Conservation (phyloP, 331 rosid species). For the Malus hybrid region DNA sequence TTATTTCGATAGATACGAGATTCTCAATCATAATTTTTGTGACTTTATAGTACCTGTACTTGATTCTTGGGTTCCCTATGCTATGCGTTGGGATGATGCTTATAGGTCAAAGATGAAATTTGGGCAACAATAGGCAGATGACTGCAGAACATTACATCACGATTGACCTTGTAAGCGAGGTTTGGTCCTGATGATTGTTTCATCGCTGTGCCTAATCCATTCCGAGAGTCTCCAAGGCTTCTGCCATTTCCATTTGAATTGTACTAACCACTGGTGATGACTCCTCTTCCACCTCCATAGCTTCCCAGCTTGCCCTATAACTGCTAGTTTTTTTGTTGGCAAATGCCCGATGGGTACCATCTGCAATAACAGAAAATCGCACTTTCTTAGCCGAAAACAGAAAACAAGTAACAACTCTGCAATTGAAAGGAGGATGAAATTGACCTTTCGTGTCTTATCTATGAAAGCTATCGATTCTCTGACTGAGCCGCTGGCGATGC, state of each 20-base stretch:
- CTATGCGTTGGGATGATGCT: slow-evolving; percentile 45
- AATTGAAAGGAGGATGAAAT: slow-evolving; percentile 10
- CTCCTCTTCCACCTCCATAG: slow-evolving; percentile 99
- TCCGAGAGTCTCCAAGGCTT: slow-evolving; percentile 99
- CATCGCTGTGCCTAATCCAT: slow-evolving; percentile 93
- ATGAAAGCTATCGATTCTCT: slow-evolving; percentile 64
- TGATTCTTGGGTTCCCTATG: slow-evolving; percentile 44
- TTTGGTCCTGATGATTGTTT: slow-evolving; percentile 76
- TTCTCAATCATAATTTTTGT: not conserved
- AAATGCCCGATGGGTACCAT: slow-evolving; percentile 87
- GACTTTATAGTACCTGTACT: slow-evolving; percentile 48
- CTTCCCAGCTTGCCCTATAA: slow-evolving; percentile 87
- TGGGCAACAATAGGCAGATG: slow-evolving; percentile 28
- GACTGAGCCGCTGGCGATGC: slow-evolving; percentile 59
- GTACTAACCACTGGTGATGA: slow-evolving; percentile 95
- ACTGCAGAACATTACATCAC: slow-evolving; percentile 39
- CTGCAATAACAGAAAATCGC: slow-evolving; percentile 44
- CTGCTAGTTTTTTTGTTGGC: slow-evolving; percentile 73
- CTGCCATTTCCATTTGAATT: slow-evolving; percentile 99
- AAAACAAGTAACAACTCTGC: slow-evolving; percentile 7
- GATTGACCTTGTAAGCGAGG: slow-evolving; percentile 65
- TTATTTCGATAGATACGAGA: not conserved
- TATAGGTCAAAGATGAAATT: slow-evolving; percentile 34
- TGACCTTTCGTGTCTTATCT: slow-evolving; percentile 71
- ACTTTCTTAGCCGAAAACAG: slow-evolving; percentile 14